Conservation (phyloP, 2,329 filamentous ascomycete species). For the Diaporthe caulivora region DNA sequence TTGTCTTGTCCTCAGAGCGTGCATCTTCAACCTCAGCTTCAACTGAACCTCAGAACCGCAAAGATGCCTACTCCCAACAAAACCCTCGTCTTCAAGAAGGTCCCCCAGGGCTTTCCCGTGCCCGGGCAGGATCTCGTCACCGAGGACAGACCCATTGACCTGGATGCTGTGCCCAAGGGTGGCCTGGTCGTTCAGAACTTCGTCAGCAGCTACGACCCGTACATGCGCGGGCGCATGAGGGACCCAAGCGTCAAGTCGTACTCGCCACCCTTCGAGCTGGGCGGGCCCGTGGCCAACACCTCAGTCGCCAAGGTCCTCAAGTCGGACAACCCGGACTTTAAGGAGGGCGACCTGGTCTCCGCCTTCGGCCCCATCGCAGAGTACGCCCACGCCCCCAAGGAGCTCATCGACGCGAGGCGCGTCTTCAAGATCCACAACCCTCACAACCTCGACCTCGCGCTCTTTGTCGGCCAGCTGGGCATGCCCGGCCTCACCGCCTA, state of each 20-base stretch:
- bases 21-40: conserved; percentile 75
- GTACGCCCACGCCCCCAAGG: conserved; percentile 70
- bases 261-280: conserved; percentile 70
- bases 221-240: conserved; percentile 86
- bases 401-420: conserved; percentile 50
- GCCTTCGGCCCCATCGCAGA: conserved; percentile 73
- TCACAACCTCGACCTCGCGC: conserved; percentile 71
- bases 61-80: conserved; percentile 70
- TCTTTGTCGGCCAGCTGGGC: conserved; percentile 79
- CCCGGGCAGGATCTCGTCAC: conserved; percentile 77
- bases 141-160: conserved; percentile 76
- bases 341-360: conserved; percentile 75
- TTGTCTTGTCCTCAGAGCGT: too few relatives aligned
- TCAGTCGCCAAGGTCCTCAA: conserved; percentile 78
- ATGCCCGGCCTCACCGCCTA: conserved; percentile 63
- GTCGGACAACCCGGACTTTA: conserved; percentile 71
- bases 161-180: conserved; percentile 71
- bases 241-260: conserved; percentile 75
- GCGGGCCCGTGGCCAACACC: conserved; percentile 73
- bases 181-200: conserved; percentile 78
- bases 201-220: conserved; percentile 85
- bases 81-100: conserved; percentile 78
- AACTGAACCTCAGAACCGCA: conserved; percentile 57
- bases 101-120: conserved; percentile 76
- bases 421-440: conserved; percentile 76